phyloP scores from a whole-genome alignment of 2,329 filamentous ascomycete genomes.

The Sarocladium oryzae region DNA sequence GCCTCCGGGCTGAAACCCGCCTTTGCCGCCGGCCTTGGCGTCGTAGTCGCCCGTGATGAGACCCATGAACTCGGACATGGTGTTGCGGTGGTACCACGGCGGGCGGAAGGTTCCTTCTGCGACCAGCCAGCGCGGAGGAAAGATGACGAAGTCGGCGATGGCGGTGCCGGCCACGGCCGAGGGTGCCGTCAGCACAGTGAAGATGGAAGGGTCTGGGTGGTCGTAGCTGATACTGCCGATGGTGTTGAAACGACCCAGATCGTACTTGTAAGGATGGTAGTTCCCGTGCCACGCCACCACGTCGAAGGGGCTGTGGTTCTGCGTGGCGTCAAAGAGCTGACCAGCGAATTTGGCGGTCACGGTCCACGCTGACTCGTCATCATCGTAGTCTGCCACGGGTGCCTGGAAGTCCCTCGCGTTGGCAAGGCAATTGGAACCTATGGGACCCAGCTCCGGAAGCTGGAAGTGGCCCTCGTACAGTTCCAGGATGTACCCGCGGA shows the following conservation, averaged over 20 bases:
- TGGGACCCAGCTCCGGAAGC: constrained; percentile 55
- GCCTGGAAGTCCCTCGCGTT: constrained; percentile 65
- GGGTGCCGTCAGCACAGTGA: constrained; percentile 61
- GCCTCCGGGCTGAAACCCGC: constrained; percentile 40
- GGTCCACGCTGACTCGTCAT: constrained; percentile 26
- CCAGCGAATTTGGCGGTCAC: constrained; percentile 52
- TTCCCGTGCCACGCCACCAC: constrained; percentile 64
- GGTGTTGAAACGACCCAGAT: constrained; percentile 59
- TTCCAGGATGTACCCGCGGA: constrained; percentile 63
- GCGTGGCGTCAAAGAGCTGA: constrained; percentile 49
- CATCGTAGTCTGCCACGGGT: constrained; percentile 48
- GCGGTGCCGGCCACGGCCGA: constrained; percentile 56
- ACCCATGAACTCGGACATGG: constrained; percentile 61
- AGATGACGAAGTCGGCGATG: constrained; percentile 66
- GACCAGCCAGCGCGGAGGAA: constrained; percentile 66
- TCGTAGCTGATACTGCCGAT: constrained; percentile 68
- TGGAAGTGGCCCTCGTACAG: constrained; percentile 60
- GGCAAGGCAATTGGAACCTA: constrained; percentile 60
- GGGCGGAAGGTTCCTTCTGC: constrained; percentile 65
- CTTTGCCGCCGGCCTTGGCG: constrained; percentile 38
- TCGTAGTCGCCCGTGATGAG: constrained; percentile 53
- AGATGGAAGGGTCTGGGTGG: constrained; percentile 75
- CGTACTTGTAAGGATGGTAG: constrained; percentile 64
- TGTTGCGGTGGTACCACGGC: constrained; percentile 68
- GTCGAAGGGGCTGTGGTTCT: constrained; percentile 58